These are phyloP conservation scores for Tilletia caries DNA, from an alignment of 1,284 basidiomycete species.

Conservation along the genomic window DNA sequence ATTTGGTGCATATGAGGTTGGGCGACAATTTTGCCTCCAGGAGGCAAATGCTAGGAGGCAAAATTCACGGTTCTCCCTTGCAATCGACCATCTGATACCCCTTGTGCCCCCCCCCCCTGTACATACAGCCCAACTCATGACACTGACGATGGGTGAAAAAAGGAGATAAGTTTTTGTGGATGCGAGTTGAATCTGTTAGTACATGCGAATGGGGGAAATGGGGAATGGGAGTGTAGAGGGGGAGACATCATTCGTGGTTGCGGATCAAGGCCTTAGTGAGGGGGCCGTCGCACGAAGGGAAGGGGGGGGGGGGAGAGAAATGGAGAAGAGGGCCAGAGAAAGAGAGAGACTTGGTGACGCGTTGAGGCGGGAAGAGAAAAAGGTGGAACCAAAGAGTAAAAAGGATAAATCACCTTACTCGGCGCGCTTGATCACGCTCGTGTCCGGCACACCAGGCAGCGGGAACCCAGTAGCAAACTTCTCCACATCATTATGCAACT, in stretches of 20 bases:
- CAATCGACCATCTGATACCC: too few species aligned
- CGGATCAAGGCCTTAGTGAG: not conserved
- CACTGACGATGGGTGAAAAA: too few species aligned
- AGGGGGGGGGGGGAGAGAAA: not conserved
- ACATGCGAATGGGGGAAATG: not conserved
- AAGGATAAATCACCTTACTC: not conserved
- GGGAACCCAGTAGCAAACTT: slow-evolving; percentile 83
- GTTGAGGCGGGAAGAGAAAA: not conserved
- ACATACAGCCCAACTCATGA: too few species aligned
- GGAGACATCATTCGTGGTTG: not conserved
- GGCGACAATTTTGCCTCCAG: too few species aligned
- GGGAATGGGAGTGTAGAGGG: not conserved
- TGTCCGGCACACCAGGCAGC: slow-evolving; percentile 79
- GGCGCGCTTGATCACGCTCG: slow-evolving; percentile 43
- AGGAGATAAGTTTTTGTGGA: too few species aligned
- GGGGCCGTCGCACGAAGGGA: not conserved
- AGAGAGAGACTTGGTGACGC: not conserved
- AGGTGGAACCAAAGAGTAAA: not conserved
- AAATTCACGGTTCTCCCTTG: too few species aligned
- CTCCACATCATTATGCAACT: slow-evolving; percentile 71
- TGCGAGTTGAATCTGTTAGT: slow-evolving; percentile 14
- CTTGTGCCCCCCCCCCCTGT: too few species aligned
- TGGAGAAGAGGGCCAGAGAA: not conserved
- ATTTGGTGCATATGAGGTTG: too few species aligned
- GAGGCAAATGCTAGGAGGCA: too few species aligned